Conservation (phyloP, 202 grass and related monocot genomes). For the Zizania palustris region DNA sequence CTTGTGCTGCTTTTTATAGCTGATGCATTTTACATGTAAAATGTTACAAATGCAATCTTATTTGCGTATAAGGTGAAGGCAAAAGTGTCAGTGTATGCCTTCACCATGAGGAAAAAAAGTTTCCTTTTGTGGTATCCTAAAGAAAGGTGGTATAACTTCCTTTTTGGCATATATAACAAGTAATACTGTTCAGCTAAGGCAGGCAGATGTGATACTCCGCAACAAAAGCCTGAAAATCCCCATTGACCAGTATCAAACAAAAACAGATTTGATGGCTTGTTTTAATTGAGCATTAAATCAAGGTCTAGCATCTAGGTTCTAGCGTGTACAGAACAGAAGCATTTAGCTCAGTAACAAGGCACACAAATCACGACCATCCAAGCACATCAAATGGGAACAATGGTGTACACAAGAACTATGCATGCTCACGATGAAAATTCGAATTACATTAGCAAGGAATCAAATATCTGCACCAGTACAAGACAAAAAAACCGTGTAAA, state of each 20-base stretch:
- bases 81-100: too few relatives aligned
- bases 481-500: background rate
- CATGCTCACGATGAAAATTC: background rate
- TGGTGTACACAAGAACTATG: background rate
- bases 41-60: background rate
- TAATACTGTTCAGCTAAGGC: too few relatives aligned
- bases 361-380: conserved; percentile 2
- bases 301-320: background rate
- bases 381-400: background rate
- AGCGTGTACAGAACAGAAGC: background rate
- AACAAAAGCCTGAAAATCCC: background rate
- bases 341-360: background rate
- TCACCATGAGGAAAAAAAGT: background rate
- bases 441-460: background rate
- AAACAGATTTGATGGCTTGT: conserved; percentile 14
- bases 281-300: background rate
- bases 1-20: background rate
- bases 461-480: background rate
- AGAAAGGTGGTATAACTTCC: background rate
- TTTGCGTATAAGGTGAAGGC: background rate
- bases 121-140: background rate
- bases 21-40: background rate
- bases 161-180: background rate
- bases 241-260: background rate
- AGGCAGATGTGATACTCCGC: background rate